Conservation (phyloP, 2,329 filamentous ascomycete species). For the Xylariomycetidae sp. region DNA sequence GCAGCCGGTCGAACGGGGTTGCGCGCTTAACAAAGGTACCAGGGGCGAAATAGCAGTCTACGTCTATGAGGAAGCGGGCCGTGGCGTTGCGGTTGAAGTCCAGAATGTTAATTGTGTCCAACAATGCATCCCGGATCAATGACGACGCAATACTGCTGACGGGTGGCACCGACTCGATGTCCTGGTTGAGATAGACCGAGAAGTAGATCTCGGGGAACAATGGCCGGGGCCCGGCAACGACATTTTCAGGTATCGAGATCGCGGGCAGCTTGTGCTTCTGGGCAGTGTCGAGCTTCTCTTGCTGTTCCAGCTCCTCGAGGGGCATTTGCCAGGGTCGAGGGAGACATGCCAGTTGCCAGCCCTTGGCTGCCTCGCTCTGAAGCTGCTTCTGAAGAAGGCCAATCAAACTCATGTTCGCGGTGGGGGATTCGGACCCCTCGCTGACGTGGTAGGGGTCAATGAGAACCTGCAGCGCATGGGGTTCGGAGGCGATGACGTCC, state of each 20-base stretch:
- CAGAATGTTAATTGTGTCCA: conserved; percentile 90
- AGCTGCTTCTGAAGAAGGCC: conserved; percentile 81
- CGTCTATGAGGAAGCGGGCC: conserved; percentile 84
- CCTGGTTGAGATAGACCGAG: conserved; percentile 84
- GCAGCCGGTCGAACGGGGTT: conserved; percentile 84
- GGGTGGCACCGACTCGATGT: conserved; percentile 81
- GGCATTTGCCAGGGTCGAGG: conserved; percentile 64
- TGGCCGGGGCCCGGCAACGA: conserved; percentile 66
- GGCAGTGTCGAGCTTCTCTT: conserved; percentile 51
- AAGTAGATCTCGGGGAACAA: conserved; percentile 92
- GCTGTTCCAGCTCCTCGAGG: conserved; percentile 52
- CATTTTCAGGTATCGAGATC: conserved; percentile 68
- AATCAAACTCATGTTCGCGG: conserved; percentile 63
- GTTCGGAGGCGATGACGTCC: conserved; percentile 85
- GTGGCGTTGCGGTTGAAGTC: conserved; percentile 86
- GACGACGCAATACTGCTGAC: conserved; percentile 71
- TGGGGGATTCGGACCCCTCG: conserved; percentile 55
- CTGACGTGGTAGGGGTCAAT: conserved; percentile 78
- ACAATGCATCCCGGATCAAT: conserved; percentile 75
- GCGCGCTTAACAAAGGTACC: conserved; percentile 90
- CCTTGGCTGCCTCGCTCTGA: conserved; percentile 64
- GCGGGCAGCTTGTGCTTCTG: conserved; percentile 73
- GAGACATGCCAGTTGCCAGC: conserved; percentile 68
- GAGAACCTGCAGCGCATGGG: conserved; percentile 75
- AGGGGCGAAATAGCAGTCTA: conserved; percentile 90